phyloP scores from a whole-genome alignment of 805 yeast genomes.

The Nadsonia fulvescens region DNA sequence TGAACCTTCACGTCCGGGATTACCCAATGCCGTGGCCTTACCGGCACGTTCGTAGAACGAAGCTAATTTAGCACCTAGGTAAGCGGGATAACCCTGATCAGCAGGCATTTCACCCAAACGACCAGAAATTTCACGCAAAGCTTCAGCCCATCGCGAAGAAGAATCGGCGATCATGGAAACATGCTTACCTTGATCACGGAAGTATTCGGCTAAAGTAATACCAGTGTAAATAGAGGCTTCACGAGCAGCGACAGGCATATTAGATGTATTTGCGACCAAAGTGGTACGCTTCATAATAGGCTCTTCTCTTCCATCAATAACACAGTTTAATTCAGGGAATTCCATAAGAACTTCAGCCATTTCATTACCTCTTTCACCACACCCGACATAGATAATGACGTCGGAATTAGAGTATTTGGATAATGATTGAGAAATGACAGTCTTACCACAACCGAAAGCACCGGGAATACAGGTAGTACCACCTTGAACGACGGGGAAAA shows the following conservation, averaged over 20 bases:
- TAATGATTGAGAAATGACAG: constrained; percentile 93
- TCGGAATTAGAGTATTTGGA: constrained; percentile 97
- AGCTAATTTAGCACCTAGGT: constrained; percentile 95
- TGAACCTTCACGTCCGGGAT: constrained; percentile 91
- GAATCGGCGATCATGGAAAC: constrained; percentile 99
- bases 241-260: constrained; percentile 99
- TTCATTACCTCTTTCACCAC: constrained; percentile 96
- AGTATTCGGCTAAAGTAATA: constrained; percentile 94
- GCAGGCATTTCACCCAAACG: constrained; percentile 99
- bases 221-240: constrained; percentile 99
- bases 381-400: constrained; percentile 86
- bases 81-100: constrained; percentile 99
- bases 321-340: constrained; percentile 93
- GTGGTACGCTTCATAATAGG: constrained; percentile 99
- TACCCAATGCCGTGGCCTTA: constrained; percentile 84
- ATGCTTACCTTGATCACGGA: constrained; percentile 99
- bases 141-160: constrained; percentile 99
- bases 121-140: constrained; percentile 98
- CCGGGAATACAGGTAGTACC: constrained; percentile 99
- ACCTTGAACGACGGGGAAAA: constrained; percentile 99
- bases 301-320: constrained; percentile 81
- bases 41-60: constrained; percentile 99
- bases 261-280: constrained; percentile 94
- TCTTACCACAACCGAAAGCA: constrained; percentile 98
- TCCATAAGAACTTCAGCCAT: constrained; percentile 99